Conservation (phyloP, 1,284 basidiomycete genomes). For the Cutaneotrichosporon sp. region DNA sequence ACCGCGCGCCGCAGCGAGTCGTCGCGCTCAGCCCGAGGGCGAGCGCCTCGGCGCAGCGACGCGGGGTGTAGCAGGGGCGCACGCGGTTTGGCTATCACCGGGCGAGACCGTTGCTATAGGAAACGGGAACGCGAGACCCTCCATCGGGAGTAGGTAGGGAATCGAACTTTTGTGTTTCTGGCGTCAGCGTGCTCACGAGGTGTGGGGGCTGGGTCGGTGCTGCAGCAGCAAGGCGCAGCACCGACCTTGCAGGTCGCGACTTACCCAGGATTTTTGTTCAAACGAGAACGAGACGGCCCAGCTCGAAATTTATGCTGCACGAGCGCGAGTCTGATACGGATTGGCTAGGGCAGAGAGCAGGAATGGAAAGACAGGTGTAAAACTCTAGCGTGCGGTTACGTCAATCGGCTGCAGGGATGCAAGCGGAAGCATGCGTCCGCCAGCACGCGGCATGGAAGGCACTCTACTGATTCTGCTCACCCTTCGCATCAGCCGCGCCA, state of each 20-base stretch:
- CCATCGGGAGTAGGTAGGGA: slow-evolving; percentile 49
- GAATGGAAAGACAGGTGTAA: neutral
- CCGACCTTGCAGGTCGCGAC: neutral
- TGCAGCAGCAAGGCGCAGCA: neutral
- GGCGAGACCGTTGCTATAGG: slow-evolving; percentile 42
- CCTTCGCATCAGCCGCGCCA: too few species aligned
- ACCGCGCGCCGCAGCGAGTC: slow-evolving; percentile 23
- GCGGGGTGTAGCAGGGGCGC: slow-evolving; percentile 13
- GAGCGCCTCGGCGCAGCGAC: slow-evolving; percentile 25
- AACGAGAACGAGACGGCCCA: neutral
- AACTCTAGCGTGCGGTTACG: too few species aligned
- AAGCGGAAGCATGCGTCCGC: too few species aligned
- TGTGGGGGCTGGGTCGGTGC: neutral
- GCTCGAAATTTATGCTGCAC: neutral
- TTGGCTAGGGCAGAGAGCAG: neutral
- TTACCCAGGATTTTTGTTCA: neutral
- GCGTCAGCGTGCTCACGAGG: neutral
- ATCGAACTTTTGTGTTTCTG: slow-evolving; percentile 54
- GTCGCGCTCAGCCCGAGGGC: slow-evolving; percentile 29
- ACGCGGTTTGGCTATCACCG: slow-evolving; percentile 44
- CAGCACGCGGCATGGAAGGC: too few species aligned
- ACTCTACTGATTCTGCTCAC: too few species aligned
- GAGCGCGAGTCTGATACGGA: neutral
- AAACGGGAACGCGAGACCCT: slow-evolving; percentile 54
- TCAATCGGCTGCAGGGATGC: too few species aligned